These are phyloP conservation scores for Pyrrhoderma lamaoense DNA, from an alignment of 1,284 basidiomycete species.

Conservation along the genomic window DNA sequence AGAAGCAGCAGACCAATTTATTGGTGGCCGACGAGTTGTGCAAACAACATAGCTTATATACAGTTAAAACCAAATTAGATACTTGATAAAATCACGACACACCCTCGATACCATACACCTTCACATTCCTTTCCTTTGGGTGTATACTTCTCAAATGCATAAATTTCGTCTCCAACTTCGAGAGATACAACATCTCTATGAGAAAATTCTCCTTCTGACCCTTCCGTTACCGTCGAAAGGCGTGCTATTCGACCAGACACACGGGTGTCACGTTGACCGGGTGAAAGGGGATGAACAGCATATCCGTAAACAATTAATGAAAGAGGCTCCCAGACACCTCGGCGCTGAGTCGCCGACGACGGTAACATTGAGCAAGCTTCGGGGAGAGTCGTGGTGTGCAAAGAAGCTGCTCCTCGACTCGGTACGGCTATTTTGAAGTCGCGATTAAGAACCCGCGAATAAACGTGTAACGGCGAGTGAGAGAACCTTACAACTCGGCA, in stretches of 20 bases:
- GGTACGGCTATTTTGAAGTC: neutral
- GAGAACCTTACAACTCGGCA: neutral
- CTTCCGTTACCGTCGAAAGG: slow-evolving; percentile 64
- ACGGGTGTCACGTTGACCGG: slow-evolving; percentile 64
- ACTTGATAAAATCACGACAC: slow-evolving; percentile 21
- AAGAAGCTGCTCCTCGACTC: neutral
- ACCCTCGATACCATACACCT: slow-evolving; percentile 87
- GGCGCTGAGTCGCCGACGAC: slow-evolving; percentile 21
- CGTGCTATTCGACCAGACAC: slow-evolving; percentile 49
- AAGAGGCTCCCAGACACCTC: slow-evolving; percentile 69
- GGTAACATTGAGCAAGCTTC: slow-evolving; percentile 12
- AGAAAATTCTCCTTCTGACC: slow-evolving; percentile 56
- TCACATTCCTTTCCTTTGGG: slow-evolving; percentile 67
- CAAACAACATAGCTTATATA: slow-evolving; percentile 78
- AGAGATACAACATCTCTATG: slow-evolving; percentile 73
- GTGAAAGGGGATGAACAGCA: slow-evolving; percentile 70
- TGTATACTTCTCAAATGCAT: slow-evolving; percentile 88
- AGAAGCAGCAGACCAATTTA: slow-evolving; percentile 52
- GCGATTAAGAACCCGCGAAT: neutral
- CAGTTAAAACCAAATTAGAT: slow-evolving; percentile 11
- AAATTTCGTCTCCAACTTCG: slow-evolving; percentile 92
- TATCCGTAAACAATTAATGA: slow-evolving; percentile 79
- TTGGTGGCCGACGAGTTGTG: slow-evolving; percentile 61
- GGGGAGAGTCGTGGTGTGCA: neutral
- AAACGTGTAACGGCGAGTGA: neutral